Evolutionary conservation across 176 grass and related monocot species (phyloP), one percentile per base, ranked within the genome.

Genomic region (Phragmites australis): DNA sequence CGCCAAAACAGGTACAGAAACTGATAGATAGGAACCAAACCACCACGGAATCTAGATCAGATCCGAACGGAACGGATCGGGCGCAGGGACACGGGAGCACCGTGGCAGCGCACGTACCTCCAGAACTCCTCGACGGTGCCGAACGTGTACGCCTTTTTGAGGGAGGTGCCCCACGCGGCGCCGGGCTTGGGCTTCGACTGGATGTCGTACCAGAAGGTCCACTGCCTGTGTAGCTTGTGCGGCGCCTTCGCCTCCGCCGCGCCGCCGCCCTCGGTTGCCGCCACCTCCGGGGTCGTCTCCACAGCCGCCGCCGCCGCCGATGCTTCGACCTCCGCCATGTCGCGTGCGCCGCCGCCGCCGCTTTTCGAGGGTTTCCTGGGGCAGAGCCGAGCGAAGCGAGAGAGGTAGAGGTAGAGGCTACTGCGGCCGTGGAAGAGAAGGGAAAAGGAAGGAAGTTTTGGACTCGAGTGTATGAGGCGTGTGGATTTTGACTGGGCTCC

Each of bases 191-290:
- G 88, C 82, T 94, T 99, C 3, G 88, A 82, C 74, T 93, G 92
- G 82, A 95, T 91, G 77, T 95, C 96, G 75, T 91, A 95, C 96
- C 96, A 95, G 90, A 95, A 95, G 27, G 92, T 90, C 97, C 97
- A 99, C 83, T 84, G 92, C 84, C 97, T 81, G 72, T 96, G 86
- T 47, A 99, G 88, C 64, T 77, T 90, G 82, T 99, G 97, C 74
- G 84, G 88, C 5, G 3, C 87, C 65, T 70, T 87, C 26, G 48
- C 65, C 61, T 25, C 83, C 18, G 13, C 56, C 41, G 55, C 7
- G 4, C 48, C 51, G 21, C 49, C 72, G 22, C 29, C 65, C 68
- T 78, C 90, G 1, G 39, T 65, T 16, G 16, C 86, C 5, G 19
- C 78, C 3, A 34, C 84, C 48, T 63, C 77, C 45, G 57, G 75